phyloP scores from a whole-genome alignment of 305 asterid species.

The Fraxinus latifolia region DNA sequence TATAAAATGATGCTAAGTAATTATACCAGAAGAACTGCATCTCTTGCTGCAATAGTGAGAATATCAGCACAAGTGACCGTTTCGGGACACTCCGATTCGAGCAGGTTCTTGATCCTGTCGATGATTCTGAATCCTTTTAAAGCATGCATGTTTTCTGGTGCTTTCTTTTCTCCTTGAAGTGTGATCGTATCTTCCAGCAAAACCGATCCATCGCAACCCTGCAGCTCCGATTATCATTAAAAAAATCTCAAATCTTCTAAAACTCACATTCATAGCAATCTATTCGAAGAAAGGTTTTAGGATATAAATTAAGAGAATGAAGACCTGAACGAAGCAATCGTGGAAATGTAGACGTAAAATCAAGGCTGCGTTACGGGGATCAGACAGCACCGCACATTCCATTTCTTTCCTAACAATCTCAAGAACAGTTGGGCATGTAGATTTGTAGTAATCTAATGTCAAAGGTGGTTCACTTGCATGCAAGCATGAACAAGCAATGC shows the following conservation, averaged over 20 bases:
- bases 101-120: conserved; percentile 64
- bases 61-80: conserved; percentile 86
- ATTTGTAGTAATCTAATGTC: conserved; percentile 62
- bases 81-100: conserved; percentile 85
- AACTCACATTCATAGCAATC: not conserved
- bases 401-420: conserved; percentile 69
- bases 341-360: conserved; percentile 77
- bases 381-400: conserved; percentile 84
- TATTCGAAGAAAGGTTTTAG: not conserved
- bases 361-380: conserved; percentile 91
- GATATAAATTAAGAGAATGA: not conserved
- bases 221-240: not conserved
- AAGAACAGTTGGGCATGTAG: conserved; percentile 62
- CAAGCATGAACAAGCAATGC: conserved; percentile 20
- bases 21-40: conserved; percentile 71
- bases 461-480: conserved; percentile 61
- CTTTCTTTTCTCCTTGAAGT: conserved; percentile 70
- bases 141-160: conserved; percentile 59
- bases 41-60: conserved; percentile 89
- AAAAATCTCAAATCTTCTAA: not conserved
- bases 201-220: conserved; percentile 94
- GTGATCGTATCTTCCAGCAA: conserved; percentile 72
- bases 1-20: not conserved
- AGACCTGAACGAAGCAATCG: conserved; percentile 88
- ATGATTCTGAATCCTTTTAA: conserved; percentile 77